Conservation (phyloP, 768 basidiomycete species). For the Leucocoprinus sp. region DNA sequence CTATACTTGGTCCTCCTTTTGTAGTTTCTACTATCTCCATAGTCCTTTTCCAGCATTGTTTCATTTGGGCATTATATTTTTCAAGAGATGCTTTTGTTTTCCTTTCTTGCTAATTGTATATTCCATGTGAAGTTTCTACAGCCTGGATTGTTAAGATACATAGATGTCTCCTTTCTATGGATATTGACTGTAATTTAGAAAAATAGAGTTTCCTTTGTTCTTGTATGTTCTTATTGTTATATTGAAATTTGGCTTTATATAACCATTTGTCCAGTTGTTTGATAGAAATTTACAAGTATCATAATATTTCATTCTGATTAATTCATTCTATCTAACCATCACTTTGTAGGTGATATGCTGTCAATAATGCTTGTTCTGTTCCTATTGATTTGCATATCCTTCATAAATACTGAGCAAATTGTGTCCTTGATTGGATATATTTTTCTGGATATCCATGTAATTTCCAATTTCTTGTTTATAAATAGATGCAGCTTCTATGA, state of each 20-base stretch:
- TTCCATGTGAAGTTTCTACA: not conserved
- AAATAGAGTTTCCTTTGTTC: not conserved
- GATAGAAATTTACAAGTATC: not conserved
- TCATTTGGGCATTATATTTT: not conserved
- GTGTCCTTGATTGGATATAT: not conserved
- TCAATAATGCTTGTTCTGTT: not conserved
- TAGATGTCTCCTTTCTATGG: not conserved
- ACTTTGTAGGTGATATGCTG: not conserved
- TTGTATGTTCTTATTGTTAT: not conserved
- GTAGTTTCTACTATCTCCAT: not conserved
- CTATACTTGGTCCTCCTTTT: not conserved
- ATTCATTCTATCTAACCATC: not conserved
- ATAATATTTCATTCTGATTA: not conserved
- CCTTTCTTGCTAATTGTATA: not conserved
- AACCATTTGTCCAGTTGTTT: not conserved
- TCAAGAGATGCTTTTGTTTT: not conserved
- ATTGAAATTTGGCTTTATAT: not conserved
- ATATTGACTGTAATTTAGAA: not conserved
- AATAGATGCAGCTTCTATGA: not conserved
- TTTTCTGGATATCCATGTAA: not conserved
- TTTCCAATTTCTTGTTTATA: not conserved
- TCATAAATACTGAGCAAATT: conserved; percentile 2
- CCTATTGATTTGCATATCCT: too few relatives aligned
- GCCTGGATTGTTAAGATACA: not conserved
- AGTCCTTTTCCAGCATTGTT: not conserved